Evolutionary conservation across 1,139 yeast species (phyloP).

Genomic region (Suhomyces guaymorum): DNA sequence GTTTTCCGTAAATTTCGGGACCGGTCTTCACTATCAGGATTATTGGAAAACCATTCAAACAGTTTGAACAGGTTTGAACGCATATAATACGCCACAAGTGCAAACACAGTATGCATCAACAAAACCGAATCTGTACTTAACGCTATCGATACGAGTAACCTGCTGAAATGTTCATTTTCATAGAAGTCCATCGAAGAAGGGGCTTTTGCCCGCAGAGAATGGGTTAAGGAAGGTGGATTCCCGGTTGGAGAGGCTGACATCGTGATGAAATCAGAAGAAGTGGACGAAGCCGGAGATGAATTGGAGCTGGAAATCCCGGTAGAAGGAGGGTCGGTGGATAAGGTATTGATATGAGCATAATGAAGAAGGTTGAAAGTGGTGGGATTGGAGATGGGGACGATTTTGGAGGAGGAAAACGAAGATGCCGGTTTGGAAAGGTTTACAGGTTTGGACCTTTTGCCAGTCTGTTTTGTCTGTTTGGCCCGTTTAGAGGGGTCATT

Average conservation of each 20-base stretch:
- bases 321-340: not conserved
- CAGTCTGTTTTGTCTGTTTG: too few relatives aligned
- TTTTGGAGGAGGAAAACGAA: too few relatives aligned
- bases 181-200: slow-evolving; percentile 15
- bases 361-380: not conserved
- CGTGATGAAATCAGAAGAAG: too few relatives aligned
- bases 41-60: slow-evolving; percentile 15
- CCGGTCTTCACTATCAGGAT: slow-evolving; percentile 4
- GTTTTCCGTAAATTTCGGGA: slow-evolving; percentile 15
- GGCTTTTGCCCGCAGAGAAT: too few relatives aligned
- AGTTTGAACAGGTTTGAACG: slow-evolving; percentile 24
- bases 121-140: slow-evolving; percentile 13
- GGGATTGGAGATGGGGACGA: not conserved
- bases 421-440: too few relatives aligned
- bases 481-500: too few relatives aligned
- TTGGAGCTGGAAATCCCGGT: not conserved
- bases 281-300: slow-evolving; percentile 2
- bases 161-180: slow-evolving; percentile 13
- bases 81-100: slow-evolving; percentile 8
- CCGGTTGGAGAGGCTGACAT: slow-evolving; percentile 1
- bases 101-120: slow-evolving; percentile 13
- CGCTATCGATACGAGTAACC: slow-evolving; percentile 5
- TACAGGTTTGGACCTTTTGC: too few relatives aligned
- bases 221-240: slow-evolving; percentile 5
- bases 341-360: slow-evolving; percentile 2